phyloP scores from a whole-genome alignment of 306 rosid genomes.

The Quercus parvula region DNA sequence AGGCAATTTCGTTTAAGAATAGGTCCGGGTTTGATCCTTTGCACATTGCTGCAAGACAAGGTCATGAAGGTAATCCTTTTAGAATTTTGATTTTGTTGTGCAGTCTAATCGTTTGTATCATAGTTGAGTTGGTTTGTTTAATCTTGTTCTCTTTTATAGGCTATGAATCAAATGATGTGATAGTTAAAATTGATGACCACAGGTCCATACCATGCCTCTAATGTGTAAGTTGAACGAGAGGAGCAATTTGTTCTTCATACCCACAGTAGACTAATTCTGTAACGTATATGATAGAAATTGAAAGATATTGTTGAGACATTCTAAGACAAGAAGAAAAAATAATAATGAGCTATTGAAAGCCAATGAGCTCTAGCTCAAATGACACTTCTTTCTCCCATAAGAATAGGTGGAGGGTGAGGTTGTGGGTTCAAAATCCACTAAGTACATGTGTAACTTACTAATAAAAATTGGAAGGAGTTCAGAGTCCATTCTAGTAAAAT shows the following conservation, averaged over 20 bases:
- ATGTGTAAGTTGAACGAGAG: background rate
- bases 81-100: background rate
- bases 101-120: background rate
- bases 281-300: too few relatives aligned
- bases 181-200: too few relatives aligned
- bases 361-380: too few relatives aligned
- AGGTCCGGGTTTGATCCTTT: conserved; percentile 61
- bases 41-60: conserved; percentile 80
- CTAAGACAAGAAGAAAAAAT: background rate
- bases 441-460: too few relatives aligned
- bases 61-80: conserved; percentile 55
- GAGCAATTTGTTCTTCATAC: too few relatives aligned
- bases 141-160: background rate
- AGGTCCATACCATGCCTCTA: background rate
- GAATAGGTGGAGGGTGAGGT: too few relatives aligned
- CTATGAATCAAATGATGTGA: background rate
- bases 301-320: background rate
- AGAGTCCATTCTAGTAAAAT: too few relatives aligned
- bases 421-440: too few relatives aligned
- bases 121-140: background rate
- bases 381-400: too few relatives aligned
- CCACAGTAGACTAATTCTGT: too few relatives aligned
- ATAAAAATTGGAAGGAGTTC: too few relatives aligned
- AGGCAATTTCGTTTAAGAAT: conserved; percentile 57
- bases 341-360: background rate